These are phyloP conservation scores for Hygrocybe coccinea DNA, from an alignment of 768 basidiomycete species.

Conservation along the genomic window DNA sequence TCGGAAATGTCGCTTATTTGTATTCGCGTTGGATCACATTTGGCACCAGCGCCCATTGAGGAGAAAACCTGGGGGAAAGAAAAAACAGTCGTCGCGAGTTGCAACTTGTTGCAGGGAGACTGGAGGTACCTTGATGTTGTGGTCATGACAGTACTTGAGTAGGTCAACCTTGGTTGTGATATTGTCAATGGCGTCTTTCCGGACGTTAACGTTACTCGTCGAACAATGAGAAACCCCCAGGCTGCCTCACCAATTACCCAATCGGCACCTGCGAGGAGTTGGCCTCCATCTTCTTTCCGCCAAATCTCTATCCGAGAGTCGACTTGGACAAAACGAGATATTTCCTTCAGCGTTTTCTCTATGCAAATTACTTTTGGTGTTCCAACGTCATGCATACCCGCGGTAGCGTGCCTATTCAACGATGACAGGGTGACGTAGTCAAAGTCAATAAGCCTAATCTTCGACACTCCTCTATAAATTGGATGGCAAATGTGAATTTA, in stretches of 20 bases:
- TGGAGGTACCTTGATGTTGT: conserved; percentile 64
- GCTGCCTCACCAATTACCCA: conserved; percentile 93
- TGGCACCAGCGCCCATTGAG: conserved; percentile 95
- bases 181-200: conserved; percentile 90
- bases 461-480: conserved; percentile 57
- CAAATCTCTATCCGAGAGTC: conserved; percentile 83
- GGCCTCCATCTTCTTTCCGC: conserved; percentile 74
- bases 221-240: too few relatives aligned
- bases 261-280: conserved; percentile 74
- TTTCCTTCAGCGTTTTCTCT: conserved; percentile 58
- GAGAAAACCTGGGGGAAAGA: conserved; percentile 83
- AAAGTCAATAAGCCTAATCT: conserved; percentile 83
- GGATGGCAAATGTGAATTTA: not conserved
- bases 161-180: conserved; percentile 95
- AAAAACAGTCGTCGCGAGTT: conserved; percentile 12
- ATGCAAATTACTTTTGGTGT: conserved; percentile 85
- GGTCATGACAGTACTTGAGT: conserved; percentile 79
- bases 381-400: conserved; percentile 83
- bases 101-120: not conserved
- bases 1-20: conserved; percentile 93
- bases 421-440: conserved; percentile 95
- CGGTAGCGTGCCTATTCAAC: conserved; percentile 91
- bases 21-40: conserved; percentile 89
- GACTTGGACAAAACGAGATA: conserved; percentile 84
- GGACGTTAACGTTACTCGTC: conserved; percentile 3